Percentiles rank a stretch among this genome's conserved stretches.
phyloP scores from a whole-genome alignment of 2,329 filamentous ascomycete genomes.

The Kalmusia sp. region DNA sequence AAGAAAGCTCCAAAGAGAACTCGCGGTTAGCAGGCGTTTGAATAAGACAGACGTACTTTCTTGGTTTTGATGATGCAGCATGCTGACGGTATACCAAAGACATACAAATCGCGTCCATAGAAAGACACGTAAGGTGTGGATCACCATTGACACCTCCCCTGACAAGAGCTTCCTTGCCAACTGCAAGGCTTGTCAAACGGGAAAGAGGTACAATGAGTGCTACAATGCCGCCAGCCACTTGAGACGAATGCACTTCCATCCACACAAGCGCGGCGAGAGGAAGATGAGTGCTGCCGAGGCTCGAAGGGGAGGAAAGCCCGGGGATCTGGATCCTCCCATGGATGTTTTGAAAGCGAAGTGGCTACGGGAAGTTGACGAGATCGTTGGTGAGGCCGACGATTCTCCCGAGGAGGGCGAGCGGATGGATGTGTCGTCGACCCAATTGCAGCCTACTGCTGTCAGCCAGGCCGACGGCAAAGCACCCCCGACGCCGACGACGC shows the following conservation, averaged over 20 bases:
- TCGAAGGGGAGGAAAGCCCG: slow-evolving; percentile 66
- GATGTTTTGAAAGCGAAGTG: slow-evolving; percentile 65
- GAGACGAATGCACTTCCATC: slow-evolving; percentile 85
- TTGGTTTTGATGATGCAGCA: background rate
- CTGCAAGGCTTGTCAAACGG: slow-evolving; percentile 80
- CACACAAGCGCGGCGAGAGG: slow-evolving; percentile 61
- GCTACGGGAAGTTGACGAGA: slow-evolving; percentile 64
- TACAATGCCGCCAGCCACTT: slow-evolving; percentile 95
- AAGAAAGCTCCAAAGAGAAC: background rate
- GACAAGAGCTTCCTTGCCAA: slow-evolving; percentile 72
- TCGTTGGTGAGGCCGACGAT: slow-evolving; percentile 37
- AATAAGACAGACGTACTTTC: background rate
- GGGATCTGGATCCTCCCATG: slow-evolving; percentile 63
- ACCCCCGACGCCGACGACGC: slow-evolving; percentile 45
- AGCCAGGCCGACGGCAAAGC: slow-evolving; percentile 38
- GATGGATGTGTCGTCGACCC: slow-evolving; percentile 26
- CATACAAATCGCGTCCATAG: slow-evolving; percentile 71
- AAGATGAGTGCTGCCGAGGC: slow-evolving; percentile 64
- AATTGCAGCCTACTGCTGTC: slow-evolving; percentile 20
- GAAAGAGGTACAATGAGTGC: slow-evolving; percentile 86
- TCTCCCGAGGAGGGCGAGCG: slow-evolving; percentile 26
- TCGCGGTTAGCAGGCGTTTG: background rate
- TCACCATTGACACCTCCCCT: slow-evolving; percentile 67
- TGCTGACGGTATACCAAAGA: slow-evolving; percentile 20
- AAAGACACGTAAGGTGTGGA: slow-evolving; percentile 66